Evolutionary conservation across 2,329 filamentous ascomycete species (phyloP).

Genomic region (Coniochaeta sp.): DNA sequence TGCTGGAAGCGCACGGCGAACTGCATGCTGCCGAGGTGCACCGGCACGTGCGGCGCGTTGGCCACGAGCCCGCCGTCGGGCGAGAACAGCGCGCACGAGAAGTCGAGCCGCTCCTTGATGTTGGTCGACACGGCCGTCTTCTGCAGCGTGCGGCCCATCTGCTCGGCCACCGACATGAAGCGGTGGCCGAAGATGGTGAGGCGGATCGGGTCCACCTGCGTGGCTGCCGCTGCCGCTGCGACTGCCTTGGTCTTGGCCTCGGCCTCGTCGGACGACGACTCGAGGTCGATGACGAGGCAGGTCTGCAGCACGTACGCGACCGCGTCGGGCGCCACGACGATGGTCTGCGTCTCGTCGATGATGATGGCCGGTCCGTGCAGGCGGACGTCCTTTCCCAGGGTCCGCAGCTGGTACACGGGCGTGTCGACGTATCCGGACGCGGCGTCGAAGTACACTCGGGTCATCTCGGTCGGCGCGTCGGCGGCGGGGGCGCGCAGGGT

Average conservation of each 20-base stretch:
- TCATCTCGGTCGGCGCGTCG: constrained; percentile 42
- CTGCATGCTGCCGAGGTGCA: constrained; percentile 67
- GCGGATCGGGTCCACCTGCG: constrained; percentile 58
- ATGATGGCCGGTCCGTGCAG: constrained; percentile 60
- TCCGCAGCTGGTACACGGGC: constrained; percentile 59
- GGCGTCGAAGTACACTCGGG: constrained; percentile 56
- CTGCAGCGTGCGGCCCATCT: constrained; percentile 64
- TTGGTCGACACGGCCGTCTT: constrained; percentile 66
- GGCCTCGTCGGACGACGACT: constrained; percentile 32
- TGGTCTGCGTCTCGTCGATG: constrained; percentile 61
- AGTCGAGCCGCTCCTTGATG: constrained; percentile 66
- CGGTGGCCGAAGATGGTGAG: constrained; percentile 64
- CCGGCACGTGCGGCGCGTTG: constrained; percentile 63
- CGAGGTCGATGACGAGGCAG: constrained; percentile 65
- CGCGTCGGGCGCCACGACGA: constrained; percentile 59
- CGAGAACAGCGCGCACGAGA: constrained; percentile 66
- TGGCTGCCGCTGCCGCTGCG: neutral
- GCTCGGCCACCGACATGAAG: constrained; percentile 69
- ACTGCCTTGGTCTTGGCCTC: constrained; percentile 15
- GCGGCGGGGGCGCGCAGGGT: constrained; percentile 41
- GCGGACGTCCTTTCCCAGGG: constrained; percentile 51
- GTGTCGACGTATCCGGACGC: constrained; percentile 35
- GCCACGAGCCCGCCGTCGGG: constrained; percentile 60
- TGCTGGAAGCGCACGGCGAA: constrained; percentile 61
- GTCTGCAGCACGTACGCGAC: constrained; percentile 58